Base-by-base conservation (phyloP, 2,329 filamentous ascomycete genomes). In the Aspergillus viridinutans region DNA sequence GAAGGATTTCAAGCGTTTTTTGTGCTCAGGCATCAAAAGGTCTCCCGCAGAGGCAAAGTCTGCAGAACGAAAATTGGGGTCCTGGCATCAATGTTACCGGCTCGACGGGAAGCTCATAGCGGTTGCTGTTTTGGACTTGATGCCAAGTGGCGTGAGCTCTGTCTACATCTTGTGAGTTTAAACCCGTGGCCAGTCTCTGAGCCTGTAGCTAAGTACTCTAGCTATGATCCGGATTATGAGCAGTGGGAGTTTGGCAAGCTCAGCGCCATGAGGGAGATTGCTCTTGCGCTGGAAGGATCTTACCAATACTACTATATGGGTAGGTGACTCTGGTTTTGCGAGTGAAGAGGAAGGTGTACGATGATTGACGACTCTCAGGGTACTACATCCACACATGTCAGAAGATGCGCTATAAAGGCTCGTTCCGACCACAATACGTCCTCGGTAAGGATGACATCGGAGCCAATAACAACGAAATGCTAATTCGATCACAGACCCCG, bases 251-350 rank as follows among this genome's bases (percentile, higher is more conserved):
- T 87, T 64, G 85, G 85, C 4, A 87, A 87, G 67, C 68, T 87
- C 50, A 85, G 82, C 60, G 85, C 85, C 4, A 69, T 87, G 63
- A 76, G 83, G 53, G 85, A 88, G 66, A 81, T 84, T 26, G 77
- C 79, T 1, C 73, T 87, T 26, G 76, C 83, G 0, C 60, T 80
- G 1, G 83, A 87, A 63, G 78, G 73, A 4, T 74, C 72, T 0
- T 86, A 87, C 61, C 67, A 79, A 54, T 85, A 82, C 69, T 87
- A 87, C 68, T 87, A 87, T 72, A 87, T 88, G 85, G 85, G 78
- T 80, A 62, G 14, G 70, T 20, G 14, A n/a, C 17, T 59, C 35
- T 1, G 35, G n/a, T 3, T 48, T 20, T 6, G 38, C 3, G 26
- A 21, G 26, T 32, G n/a, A 48, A 28, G 17, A 40, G 14, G 8